These are phyloP conservation scores for Boletus smithii DNA, from an alignment of 1,284 basidiomycete genomes.

Conservation along the genomic window DNA sequence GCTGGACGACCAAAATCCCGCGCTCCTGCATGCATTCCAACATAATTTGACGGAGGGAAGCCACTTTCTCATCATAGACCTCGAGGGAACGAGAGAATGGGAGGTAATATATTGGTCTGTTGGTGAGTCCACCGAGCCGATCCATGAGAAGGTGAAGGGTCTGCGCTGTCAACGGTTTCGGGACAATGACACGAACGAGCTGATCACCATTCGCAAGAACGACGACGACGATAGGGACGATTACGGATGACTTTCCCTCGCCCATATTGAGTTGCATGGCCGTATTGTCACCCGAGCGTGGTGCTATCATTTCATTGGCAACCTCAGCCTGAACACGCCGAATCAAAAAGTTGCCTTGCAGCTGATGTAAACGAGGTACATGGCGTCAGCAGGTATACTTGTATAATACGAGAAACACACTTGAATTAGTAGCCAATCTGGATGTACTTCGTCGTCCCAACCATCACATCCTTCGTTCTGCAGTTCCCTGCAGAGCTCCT, in stretches of 20 bases:
- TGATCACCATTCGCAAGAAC: conserved; percentile 41
- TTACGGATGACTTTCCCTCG: conserved; percentile 55
- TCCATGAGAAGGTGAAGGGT: conserved; percentile 48
- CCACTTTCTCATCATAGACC: conserved; percentile 10
- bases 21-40: too few relatives aligned
- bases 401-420: conserved; percentile 18
- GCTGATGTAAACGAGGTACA: conserved; percentile 22
- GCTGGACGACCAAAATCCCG: too few relatives aligned
- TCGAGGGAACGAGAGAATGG: conserved; percentile 44
- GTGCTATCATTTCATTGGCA: too few relatives aligned
- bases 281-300: conserved; percentile 34
- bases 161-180: conserved; percentile 39
- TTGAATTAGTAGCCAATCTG: conserved; percentile 48
- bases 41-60: too few relatives aligned
- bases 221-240: conserved; percentile 43
- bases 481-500: conserved; percentile 36
- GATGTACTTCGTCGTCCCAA: conserved; percentile 17
- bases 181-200: too few relatives aligned
- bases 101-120: conserved; percentile 46
- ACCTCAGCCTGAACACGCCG: too few relatives aligned
- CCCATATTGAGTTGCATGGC: conserved; percentile 48
- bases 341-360: conserved; percentile 43
- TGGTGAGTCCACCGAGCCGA: conserved; percentile 41
- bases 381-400: conserved; percentile 3
- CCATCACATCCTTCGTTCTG: conserved; percentile 22